Percentiles rank a stretch among this genome's conserved stretches.
Evolutionary conservation across 805 yeast genomes (phyloP).

Genomic region (Saccharomycopsis schoenii): DNA sequence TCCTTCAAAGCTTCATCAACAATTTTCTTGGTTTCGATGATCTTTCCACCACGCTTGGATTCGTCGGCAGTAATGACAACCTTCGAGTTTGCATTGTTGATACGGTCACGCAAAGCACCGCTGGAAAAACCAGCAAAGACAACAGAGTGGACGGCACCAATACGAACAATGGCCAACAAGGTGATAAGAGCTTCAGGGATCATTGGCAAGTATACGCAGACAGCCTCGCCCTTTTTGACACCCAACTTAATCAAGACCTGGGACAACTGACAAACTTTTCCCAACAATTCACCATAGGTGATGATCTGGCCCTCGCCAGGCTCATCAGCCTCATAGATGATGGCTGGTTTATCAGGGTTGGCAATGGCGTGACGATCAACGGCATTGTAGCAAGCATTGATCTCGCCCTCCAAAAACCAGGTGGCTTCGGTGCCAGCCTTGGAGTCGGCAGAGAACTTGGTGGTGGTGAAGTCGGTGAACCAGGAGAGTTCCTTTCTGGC

Average conservation of each 20-base stretch:
- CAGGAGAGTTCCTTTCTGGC: constrained; percentile 43
- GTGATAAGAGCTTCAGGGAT: constrained; percentile 71
- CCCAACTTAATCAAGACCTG: constrained; percentile 60
- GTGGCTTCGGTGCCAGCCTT: constrained; percentile 39
- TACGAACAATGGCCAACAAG: constrained; percentile 64
- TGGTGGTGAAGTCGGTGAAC: constrained; percentile 40
- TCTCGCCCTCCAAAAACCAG: constrained; percentile 73
- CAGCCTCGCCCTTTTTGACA: constrained; percentile 72
- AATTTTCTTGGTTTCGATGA: constrained; percentile 69
- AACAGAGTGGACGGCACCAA: constrained; percentile 80
- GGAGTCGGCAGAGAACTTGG: constrained; percentile 33
- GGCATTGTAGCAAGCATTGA: constrained; percentile 74
- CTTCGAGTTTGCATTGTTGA: constrained; percentile 61
- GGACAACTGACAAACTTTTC: constrained; percentile 61
- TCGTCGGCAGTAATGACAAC: constrained; percentile 75
- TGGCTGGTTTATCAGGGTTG: constrained; percentile 63
- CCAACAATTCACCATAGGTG: constrained; percentile 63
- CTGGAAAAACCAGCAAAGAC: constrained; percentile 80
- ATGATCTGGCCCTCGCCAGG: constrained; percentile 51
- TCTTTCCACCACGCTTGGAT: constrained; percentile 74
- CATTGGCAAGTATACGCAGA: constrained; percentile 83
- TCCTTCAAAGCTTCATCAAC: constrained; percentile 68
- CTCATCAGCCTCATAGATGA: constrained; percentile 76
- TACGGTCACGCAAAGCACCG: constrained; percentile 61
- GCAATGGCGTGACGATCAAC: constrained; percentile 72